These are phyloP conservation scores for Fragosphaeria purpurea DNA, from an alignment of 2,329 filamentous ascomycete species.

Conservation along the genomic window DNA sequence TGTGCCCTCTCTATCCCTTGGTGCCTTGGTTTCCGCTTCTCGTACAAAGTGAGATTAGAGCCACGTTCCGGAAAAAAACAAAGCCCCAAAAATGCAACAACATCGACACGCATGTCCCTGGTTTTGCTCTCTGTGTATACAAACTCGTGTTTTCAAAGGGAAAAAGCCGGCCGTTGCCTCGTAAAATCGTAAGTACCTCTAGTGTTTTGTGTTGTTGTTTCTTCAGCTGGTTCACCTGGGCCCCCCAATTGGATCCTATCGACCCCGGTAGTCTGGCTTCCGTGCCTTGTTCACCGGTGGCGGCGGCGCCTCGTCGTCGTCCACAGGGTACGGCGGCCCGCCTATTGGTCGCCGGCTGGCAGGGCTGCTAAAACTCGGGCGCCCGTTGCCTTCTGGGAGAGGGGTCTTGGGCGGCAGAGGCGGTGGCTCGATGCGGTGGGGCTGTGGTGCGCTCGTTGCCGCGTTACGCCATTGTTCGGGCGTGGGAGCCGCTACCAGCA, in stretches of 20 bases:
- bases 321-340: constrained; percentile 67
- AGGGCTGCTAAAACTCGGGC: constrained; percentile 12
- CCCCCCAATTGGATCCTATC: neutral
- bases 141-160: no score
- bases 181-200: no score
- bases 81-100: no score
- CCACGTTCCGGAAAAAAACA: no score
- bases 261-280: constrained; percentile 59
- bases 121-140: no score
- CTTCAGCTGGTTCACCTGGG: no score
- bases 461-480: constrained; percentile 47
- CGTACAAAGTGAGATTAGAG: no score
- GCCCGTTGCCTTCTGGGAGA: constrained; percentile 40
- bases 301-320: constrained; percentile 71
- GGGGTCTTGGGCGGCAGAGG: constrained; percentile 71
- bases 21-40: no score
- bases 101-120: no score
- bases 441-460: constrained; percentile 25
- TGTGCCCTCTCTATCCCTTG: no score
- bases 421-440: constrained; percentile 49
- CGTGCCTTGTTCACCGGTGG: constrained; percentile 76
- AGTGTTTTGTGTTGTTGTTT: no score
- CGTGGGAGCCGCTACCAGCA: constrained; percentile 47
- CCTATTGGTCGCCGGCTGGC: constrained; percentile 17
- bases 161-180: no score